Evolutionary conservation across 768 basidiomycete genomes (phyloP).

Genomic region (Epithele typhae): DNA sequence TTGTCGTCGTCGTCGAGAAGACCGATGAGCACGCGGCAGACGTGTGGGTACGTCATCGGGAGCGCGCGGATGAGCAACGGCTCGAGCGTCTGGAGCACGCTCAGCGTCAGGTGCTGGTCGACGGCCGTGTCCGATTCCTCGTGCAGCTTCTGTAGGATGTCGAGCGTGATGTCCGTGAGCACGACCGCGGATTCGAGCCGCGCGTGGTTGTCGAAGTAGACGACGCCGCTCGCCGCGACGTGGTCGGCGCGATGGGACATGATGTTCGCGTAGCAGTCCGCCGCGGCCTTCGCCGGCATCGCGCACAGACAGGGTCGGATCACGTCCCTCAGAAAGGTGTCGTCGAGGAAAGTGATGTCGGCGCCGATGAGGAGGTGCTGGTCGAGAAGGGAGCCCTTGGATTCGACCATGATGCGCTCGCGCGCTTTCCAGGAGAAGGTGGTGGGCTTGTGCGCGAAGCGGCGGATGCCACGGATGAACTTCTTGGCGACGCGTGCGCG

Average conservation of each 20-base stretch:
- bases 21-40: conserved; percentile 5
- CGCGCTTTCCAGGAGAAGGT: conserved; percentile 12
- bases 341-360: conserved; percentile 10
- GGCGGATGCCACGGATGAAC: conserved; percentile 4
- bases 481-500: conserved; percentile 1
- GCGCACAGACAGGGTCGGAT: conserved; percentile 11
- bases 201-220: conserved; percentile 9
- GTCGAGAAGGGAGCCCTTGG: conserved; percentile 6
- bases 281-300: conserved; percentile 4
- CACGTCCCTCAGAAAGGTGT: conserved; percentile 7
- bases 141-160: conserved; percentile 4
- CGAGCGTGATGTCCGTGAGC: conserved; percentile 12
- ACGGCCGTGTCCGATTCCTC: background rate
- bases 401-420: conserved; percentile 7
- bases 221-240: conserved; percentile 5
- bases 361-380: conserved; percentile 10
- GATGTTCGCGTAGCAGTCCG: conserved; percentile 9
- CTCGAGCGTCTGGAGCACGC: conserved; percentile 7
- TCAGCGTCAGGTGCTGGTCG: conserved; percentile 4
- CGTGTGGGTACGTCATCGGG: conserved; percentile 2
- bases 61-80: conserved; percentile 9
- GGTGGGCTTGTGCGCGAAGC: conserved; percentile 12
- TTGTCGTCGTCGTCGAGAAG: conserved; percentile 5
- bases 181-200: conserved; percentile 6
- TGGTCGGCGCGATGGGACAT: conserved; percentile 9